A percentile compares a stretch with the other conserved stretches of the same genome.
Evolutionary conservation across 2,329 filamentous ascomycete genomes (phyloP).

Genomic region (Ramichloridium luteum): DNA sequence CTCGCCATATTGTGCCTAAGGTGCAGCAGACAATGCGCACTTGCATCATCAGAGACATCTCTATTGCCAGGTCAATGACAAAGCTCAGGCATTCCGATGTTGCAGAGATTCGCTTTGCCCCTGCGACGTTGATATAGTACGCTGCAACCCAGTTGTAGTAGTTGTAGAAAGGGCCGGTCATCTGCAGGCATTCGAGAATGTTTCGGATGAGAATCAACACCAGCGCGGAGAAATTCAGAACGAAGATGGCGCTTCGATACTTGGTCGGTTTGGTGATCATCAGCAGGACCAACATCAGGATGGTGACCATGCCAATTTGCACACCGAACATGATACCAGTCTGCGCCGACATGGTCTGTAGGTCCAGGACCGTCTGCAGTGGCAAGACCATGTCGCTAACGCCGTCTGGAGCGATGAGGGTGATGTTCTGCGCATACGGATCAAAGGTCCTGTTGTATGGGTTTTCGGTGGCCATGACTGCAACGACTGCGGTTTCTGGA

Average conservation of each 20-base stretch:
- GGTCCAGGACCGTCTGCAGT: slow-evolving; percentile 34
- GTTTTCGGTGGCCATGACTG: no score
- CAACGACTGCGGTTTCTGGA: slow-evolving; percentile 18
- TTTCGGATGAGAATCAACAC: slow-evolving; percentile 48
- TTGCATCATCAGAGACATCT: slow-evolving; percentile 50
- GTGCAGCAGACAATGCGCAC: slow-evolving; percentile 50
- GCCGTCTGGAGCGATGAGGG: slow-evolving; percentile 31
- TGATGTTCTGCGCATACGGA: slow-evolving; percentile 41
- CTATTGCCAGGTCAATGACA: slow-evolving; percentile 43
- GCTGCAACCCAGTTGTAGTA: slow-evolving; percentile 29
- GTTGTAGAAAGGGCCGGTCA: slow-evolving; percentile 47
- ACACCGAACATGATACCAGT: slow-evolving; percentile 52
- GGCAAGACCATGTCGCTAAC: slow-evolving; percentile 31
- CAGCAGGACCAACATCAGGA: slow-evolving; percentile 54
- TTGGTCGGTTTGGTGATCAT: slow-evolving; percentile 56
- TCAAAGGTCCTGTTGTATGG: slow-evolving; percentile 30
- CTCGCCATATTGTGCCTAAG: slow-evolving; percentile 28
- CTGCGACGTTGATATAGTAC: slow-evolving; percentile 16
- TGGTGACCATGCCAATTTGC: slow-evolving; percentile 56
- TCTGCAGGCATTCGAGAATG: slow-evolving; percentile 46
- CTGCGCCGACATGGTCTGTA: slow-evolving; percentile 34
- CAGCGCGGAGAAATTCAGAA: slow-evolving; percentile 53
- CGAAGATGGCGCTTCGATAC: slow-evolving; percentile 50
- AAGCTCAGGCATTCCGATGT: slow-evolving; percentile 38
- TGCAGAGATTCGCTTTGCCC: slow-evolving; percentile 27